Evolutionary conservation across 2,329 filamentous ascomycete species (phyloP).

Genomic region (Fusarium heterosporum): DNA sequence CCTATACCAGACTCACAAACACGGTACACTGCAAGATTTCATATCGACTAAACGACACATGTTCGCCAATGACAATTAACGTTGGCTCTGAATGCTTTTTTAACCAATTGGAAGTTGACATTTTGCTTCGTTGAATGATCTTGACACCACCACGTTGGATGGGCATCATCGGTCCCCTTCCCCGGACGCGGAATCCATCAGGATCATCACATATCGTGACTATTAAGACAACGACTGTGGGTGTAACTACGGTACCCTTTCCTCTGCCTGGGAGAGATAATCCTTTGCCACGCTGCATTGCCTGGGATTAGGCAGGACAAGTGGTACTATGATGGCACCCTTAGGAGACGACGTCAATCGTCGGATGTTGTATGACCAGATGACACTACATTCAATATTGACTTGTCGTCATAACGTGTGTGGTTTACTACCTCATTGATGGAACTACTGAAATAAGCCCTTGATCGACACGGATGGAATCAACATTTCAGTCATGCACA

Average conservation of each 20-base stretch:
- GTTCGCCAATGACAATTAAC: not conserved
- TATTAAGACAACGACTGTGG: slow-evolving; percentile 7
- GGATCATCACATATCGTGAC: slow-evolving; percentile 14
- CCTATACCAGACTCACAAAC: slow-evolving; percentile 12
- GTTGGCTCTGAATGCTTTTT: not conserved
- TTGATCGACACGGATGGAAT: slow-evolving; percentile 14
- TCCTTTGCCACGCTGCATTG: not conserved
- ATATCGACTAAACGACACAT: not conserved
- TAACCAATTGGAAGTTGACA: not conserved
- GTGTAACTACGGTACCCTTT: not conserved
- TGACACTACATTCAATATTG: not conserved
- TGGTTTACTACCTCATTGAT: not conserved
- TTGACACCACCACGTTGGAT: slow-evolving; percentile 1
- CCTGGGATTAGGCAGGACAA: not conserved
- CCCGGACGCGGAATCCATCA: slow-evolving; percentile 13
- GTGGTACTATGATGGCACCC: not conserved
- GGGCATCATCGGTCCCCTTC: slow-evolving; percentile 9
- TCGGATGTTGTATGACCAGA: not conserved
- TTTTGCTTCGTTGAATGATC: not conserved
- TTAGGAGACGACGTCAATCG: not conserved
- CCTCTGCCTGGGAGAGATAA: not conserved
- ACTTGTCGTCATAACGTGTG: slow-evolving; percentile 4
- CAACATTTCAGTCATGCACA: slow-evolving; percentile 13
- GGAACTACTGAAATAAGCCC: not conserved
- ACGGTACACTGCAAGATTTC: not conserved